Evolutionary conservation across 371 early-diverging fungal genomes (phyloP).

Genomic region (Zopfochytrium polystomum): DNA sequence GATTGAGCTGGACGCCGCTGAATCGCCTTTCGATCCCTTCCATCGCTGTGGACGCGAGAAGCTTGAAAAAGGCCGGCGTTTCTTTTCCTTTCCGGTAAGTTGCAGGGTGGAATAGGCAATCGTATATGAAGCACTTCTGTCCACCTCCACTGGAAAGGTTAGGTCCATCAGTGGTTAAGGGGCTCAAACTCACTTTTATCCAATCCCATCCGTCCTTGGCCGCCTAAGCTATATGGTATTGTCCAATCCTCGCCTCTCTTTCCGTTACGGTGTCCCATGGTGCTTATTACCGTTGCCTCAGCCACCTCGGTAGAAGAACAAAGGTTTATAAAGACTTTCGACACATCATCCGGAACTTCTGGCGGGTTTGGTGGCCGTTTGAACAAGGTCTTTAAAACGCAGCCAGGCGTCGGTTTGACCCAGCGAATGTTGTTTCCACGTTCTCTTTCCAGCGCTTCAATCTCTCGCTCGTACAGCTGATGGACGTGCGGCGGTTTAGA

Average conservation of each 20-base stretch:
- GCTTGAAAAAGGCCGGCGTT: slow-evolving; percentile 29
- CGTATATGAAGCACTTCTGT: slow-evolving; percentile 43
- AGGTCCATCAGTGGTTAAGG: too few species aligned
- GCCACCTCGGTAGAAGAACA: slow-evolving; percentile 43
- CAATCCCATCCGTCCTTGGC: too few species aligned
- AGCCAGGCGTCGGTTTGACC: slow-evolving; percentile 45
- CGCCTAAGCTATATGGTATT: slow-evolving; percentile 54
- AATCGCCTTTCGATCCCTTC: slow-evolving; percentile 51
- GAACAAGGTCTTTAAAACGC: slow-evolving; percentile 44
- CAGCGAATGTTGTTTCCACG: slow-evolving; percentile 48
- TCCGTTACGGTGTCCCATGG: slow-evolving; percentile 12
- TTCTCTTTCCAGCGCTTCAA: slow-evolving; percentile 47
- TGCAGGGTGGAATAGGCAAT: slow-evolving; percentile 50
- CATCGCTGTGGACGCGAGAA: slow-evolving; percentile 41
- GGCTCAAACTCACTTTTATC: slow-evolving; percentile 2
- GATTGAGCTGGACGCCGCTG: slow-evolving; percentile 33
- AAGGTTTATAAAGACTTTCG: slow-evolving; percentile 52
- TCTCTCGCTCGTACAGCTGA: slow-evolving; percentile 51
- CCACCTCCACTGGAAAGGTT: slow-evolving; percentile 38
- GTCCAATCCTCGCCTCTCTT: slow-evolving; percentile 40
- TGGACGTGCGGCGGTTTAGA: not conserved
- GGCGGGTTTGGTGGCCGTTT: slow-evolving; percentile 12
- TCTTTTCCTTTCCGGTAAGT: slow-evolving; percentile 30
- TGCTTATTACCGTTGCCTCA: slow-evolving; percentile 13
- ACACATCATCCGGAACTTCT: slow-evolving; percentile 17